These are phyloP conservation scores for Casuarina cunninghamiana DNA, from an alignment of 306 rosid species.

Conservation along the genomic window DNA sequence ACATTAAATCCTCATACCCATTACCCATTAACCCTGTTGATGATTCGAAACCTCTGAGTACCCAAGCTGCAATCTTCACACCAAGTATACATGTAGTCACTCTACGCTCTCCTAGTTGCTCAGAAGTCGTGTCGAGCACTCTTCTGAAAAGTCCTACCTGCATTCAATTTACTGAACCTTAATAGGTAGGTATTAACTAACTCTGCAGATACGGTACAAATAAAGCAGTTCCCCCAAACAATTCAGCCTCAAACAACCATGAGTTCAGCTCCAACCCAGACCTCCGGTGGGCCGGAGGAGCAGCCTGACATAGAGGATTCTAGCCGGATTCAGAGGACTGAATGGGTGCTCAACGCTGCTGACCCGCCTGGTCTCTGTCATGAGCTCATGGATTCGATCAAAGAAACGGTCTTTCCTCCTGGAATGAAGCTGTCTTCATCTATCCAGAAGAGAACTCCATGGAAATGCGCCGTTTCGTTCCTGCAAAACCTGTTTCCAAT, in stretches of 20 bases:
- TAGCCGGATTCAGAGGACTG: conserved; percentile 36
- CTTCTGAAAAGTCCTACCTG: neutral
- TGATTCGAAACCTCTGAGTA: too few relatives aligned
- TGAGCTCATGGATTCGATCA: conserved; percentile 39
- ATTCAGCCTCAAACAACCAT: conserved; percentile 36
- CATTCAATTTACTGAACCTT: neutral
- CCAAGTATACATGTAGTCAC: neutral
- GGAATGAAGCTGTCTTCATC: conserved; percentile 33
- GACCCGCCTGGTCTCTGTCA: conserved; percentile 58
- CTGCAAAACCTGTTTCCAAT: conserved; percentile 60
- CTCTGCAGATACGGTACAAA: conserved; percentile 11
- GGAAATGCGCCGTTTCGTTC: conserved; percentile 28
- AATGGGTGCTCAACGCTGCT: conserved; percentile 60
- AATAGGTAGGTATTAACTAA: neutral
- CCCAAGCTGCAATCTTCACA: too few relatives aligned
- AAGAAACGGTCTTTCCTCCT: conserved; percentile 37
- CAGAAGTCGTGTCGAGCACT: neutral
- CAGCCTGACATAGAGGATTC: conserved; percentile 29
- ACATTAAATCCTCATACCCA: too few relatives aligned
- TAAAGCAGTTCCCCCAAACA: conserved; percentile 47
- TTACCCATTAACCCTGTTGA: too few relatives aligned
- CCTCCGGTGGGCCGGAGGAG: conserved; percentile 27
- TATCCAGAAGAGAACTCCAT: conserved; percentile 22
- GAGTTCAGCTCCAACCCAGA: conserved; percentile 32
- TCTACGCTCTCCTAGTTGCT: conserved; percentile 1